A percentile compares a stretch with the other conserved stretches of the same genome.
These are phyloP conservation scores for Cystobasidium tubakii DNA, from an alignment of 768 basidiomycete genomes.

Conservation along the genomic window DNA sequence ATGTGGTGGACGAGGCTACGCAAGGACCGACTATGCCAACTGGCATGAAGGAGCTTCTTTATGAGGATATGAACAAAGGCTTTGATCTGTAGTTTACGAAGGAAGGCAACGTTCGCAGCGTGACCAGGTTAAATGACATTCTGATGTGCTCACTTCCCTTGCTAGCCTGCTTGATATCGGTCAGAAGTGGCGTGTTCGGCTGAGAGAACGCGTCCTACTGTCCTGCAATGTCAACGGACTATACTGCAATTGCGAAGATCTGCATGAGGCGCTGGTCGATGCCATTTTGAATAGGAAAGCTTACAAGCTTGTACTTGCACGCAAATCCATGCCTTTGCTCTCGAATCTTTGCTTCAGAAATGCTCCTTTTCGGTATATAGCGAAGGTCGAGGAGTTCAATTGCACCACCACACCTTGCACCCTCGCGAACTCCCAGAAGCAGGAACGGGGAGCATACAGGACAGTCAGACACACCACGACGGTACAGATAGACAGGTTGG, in stretches of 20 bases:
- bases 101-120: too few species aligned
- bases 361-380: too few species aligned
- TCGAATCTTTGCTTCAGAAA: too few species aligned
- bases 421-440: background rate
- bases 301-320: too few species aligned
- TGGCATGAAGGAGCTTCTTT: constrained; percentile 79
- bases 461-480: background rate
- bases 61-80: constrained; percentile 76
- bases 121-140: too few species aligned
- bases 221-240: background rate
- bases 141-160: too few species aligned
- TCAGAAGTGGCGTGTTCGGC: background rate
- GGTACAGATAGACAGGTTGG: background rate
- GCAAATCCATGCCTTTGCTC: too few species aligned
- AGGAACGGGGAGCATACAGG: background rate
- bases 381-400: too few species aligned
- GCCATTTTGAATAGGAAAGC: too few species aligned
- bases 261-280: too few species aligned
- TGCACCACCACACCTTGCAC: background rate
- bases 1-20: constrained; percentile 55
- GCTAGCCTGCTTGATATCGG: too few species aligned
- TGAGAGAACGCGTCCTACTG: background rate
- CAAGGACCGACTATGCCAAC: constrained; percentile 71
- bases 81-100: constrained; percentile 61
- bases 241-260: too few species aligned